These are phyloP conservation scores for Penicillium sp. DNA, from an alignment of 2,329 filamentous ascomycete genomes.

Conservation along the genomic window DNA sequence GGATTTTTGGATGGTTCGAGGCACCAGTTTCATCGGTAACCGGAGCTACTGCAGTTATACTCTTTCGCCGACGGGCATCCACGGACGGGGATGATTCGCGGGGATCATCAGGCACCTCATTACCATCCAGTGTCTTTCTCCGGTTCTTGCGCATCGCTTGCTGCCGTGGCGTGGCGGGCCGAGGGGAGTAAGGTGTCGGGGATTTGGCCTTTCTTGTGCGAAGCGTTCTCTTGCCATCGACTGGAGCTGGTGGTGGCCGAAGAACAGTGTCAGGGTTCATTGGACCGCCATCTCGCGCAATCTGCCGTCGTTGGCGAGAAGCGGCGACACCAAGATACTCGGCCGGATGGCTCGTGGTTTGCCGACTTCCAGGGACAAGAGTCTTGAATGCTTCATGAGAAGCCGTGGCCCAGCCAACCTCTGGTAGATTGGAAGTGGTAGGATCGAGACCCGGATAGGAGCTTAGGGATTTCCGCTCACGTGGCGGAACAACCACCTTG, in stretches of 20 bases:
- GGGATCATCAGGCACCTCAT: slow-evolving; percentile 44
- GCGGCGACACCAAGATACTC: slow-evolving; percentile 77
- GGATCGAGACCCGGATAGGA: slow-evolving; percentile 48
- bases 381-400: slow-evolving; percentile 78
- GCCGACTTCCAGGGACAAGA: slow-evolving; percentile 73
- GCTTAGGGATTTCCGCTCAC: slow-evolving; percentile 46
- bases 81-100: slow-evolving; percentile 23
- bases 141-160: slow-evolving; percentile 52
- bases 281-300: slow-evolving; percentile 47
- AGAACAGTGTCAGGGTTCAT: slow-evolving; percentile 26
- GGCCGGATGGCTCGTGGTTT: slow-evolving; percentile 72
- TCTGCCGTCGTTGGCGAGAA: slow-evolving; percentile 62
- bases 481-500: slow-evolving; percentile 70
- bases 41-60: slow-evolving; percentile 20
- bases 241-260: slow-evolving; percentile 7
- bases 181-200: slow-evolving; percentile 49
- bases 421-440: slow-evolving; percentile 69
- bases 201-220: slow-evolving; percentile 65
- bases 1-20: neutral
- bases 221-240: slow-evolving; percentile 63
- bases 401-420: slow-evolving; percentile 84
- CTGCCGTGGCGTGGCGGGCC: slow-evolving; percentile 57
- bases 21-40: slow-evolving; percentile 9
- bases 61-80: slow-evolving; percentile 31
- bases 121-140: slow-evolving; percentile 62